These are phyloP conservation scores for Amphicarpaea edgeworthii DNA, from an alignment of 306 rosid genomes.

Conservation along the genomic window DNA sequence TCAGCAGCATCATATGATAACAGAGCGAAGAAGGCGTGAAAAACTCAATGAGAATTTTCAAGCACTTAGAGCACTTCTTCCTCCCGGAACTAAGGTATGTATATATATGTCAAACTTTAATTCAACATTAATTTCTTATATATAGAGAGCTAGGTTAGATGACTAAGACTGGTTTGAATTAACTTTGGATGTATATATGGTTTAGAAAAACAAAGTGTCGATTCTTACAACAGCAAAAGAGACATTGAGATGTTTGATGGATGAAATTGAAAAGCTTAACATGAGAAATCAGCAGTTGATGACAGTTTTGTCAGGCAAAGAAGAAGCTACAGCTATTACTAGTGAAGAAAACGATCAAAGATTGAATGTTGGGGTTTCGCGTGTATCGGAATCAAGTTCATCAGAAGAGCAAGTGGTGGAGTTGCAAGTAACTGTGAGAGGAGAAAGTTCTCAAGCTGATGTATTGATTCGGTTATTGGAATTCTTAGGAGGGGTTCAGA, in stretches of 20 bases:
- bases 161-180: not conserved
- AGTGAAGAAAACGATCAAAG: conserved; percentile 46
- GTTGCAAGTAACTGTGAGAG: conserved; percentile 63
- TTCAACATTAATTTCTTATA: not conserved
- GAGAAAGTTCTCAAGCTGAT: conserved; percentile 54
- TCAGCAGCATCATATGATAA: conserved; percentile 71
- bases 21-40: conserved; percentile 83
- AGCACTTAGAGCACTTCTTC: conserved; percentile 71
- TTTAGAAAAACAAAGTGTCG: conserved; percentile 74
- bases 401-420: conserved; percentile 55
- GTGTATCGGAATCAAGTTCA: conserved; percentile 58
- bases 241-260: conserved; percentile 56
- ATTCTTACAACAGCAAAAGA: conserved; percentile 74
- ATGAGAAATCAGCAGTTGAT: conserved; percentile 57
- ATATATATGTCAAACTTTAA: conserved; percentile 42
- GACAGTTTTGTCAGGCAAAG: conserved; percentile 36
- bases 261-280: conserved; percentile 61
- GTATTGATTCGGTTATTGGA: conserved; percentile 61
- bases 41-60: conserved; percentile 77
- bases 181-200: not conserved
- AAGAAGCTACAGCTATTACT: conserved; percentile 19
- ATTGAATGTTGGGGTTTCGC: conserved; percentile 51
- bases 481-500: conserved; percentile 60
- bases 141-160: no score
- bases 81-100: conserved; percentile 82